phyloP scores from a whole-genome alignment of 2,329 filamentous ascomycete species.

The Phaeosphaeriaceae sp. region DNA sequence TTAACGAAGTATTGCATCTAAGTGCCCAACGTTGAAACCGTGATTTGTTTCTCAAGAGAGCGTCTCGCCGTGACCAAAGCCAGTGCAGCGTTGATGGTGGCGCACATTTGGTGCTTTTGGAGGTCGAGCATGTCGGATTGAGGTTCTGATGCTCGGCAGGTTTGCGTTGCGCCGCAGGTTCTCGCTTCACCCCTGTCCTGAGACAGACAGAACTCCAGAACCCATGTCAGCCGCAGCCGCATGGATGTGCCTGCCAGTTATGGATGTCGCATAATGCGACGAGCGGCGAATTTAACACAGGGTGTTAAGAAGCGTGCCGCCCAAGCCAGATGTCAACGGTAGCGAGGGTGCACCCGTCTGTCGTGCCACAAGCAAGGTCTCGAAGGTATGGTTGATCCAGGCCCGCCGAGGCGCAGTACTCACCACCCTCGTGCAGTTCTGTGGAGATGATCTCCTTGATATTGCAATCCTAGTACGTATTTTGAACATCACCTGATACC shows the following conservation, averaged over 20 bases:
- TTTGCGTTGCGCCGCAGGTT: constrained; percentile 38
- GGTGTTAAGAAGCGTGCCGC: constrained; percentile 5
- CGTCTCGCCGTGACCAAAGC: constrained; percentile 14
- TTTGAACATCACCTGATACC: background rate
- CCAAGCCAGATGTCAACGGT: background rate
- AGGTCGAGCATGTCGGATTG: constrained; percentile 30
- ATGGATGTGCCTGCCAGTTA: constrained; percentile 6
- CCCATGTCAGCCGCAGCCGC: constrained; percentile 23
- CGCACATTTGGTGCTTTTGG: constrained; percentile 24
- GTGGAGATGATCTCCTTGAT: background rate
- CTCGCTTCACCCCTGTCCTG: constrained; percentile 33
- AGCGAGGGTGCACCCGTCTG: background rate
- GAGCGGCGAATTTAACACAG: constrained; percentile 7
- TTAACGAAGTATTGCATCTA: background rate
- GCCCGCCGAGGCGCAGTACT: background rate
- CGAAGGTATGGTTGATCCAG: background rate
- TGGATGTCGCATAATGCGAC: constrained; percentile 17
- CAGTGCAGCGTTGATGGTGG: constrained; percentile 18
- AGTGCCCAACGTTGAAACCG: constrained; percentile 26
- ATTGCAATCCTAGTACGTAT: background rate
- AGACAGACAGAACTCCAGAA: constrained; percentile 33
- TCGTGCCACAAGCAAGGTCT: background rate
- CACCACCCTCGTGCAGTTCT: background rate
- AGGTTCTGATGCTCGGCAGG: constrained; percentile 39
- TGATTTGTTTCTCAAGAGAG: constrained; percentile 34